A percentile compares a stretch with the other conserved stretches of the same genome.
These are phyloP conservation scores for Leccinum variicolor DNA, from an alignment of 768 basidiomycete genomes.

Conservation along the genomic window DNA sequence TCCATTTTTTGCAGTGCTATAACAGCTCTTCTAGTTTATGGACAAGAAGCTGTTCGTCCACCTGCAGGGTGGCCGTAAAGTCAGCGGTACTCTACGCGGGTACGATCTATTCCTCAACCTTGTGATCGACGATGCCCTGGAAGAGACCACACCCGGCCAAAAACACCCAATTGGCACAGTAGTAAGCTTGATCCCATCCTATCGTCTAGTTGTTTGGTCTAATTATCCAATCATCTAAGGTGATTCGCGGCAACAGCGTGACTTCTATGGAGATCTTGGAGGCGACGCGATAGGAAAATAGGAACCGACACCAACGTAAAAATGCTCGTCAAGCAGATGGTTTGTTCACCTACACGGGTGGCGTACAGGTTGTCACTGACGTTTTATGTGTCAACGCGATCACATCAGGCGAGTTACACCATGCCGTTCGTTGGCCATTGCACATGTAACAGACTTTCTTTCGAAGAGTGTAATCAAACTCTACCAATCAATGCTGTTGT, in stretches of 20 bases:
- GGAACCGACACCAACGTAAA: not conserved
- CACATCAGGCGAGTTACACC: conserved; percentile 5
- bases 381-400: not conserved
- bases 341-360: not conserved
- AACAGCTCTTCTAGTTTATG: conserved; percentile 70
- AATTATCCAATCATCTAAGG: conserved; percentile 44
- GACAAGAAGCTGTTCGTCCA: conserved; percentile 96
- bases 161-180: conserved; percentile 91
- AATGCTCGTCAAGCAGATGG: conserved; percentile 5
- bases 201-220: not conserved
- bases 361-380: conserved; percentile 1
- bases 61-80: conserved; percentile 92
- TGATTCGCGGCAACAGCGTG: conserved; percentile 95
- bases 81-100: conserved; percentile 91
- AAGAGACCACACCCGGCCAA: conserved; percentile 87
- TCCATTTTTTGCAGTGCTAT: not conserved
- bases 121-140: conserved; percentile 92
- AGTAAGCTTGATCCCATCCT: conserved; percentile 47
- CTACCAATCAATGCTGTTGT: not conserved
- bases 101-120: conserved; percentile 99
- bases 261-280: conserved; percentile 92
- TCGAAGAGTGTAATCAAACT: not conserved
- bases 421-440: not conserved
- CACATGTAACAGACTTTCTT: not conserved
- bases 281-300: conserved; percentile 40